Conservation (phyloP, 805 yeast species). For the Metschnikowia borealis region DNA sequence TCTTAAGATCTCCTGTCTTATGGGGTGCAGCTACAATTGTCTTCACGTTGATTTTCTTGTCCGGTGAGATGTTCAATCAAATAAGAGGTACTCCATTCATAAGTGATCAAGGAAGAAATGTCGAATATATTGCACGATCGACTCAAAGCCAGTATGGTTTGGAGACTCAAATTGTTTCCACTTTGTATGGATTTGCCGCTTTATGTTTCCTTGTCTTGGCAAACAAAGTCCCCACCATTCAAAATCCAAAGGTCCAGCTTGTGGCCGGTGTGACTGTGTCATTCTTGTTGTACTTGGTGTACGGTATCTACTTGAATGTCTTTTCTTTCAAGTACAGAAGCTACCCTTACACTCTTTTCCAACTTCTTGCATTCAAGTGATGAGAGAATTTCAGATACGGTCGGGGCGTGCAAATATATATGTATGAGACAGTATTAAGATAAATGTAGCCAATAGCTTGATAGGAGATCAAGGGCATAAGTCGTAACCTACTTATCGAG, state of each 20-base stretch:
- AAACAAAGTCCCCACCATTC: constrained; percentile 49
- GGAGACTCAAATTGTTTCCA: constrained; percentile 83
- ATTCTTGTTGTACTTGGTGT: constrained; percentile 48
- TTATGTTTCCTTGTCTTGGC: constrained; percentile 56
- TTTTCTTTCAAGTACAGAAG: constrained; percentile 69
- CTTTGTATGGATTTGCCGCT: constrained; percentile 67
- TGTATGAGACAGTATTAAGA: background rate
- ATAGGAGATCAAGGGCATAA: background rate
- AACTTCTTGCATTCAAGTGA: constrained; percentile 6
- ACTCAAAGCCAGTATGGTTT: constrained; percentile 66
- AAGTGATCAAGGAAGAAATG: constrained; percentile 6
- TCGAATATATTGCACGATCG: constrained; percentile 12
- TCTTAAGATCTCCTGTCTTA: constrained; percentile 50
- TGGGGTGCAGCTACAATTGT: constrained; percentile 75
- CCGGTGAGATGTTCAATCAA: constrained; percentile 92
- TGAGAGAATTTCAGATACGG: background rate
- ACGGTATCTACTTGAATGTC: constrained; percentile 59
- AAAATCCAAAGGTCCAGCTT: constrained; percentile 44
- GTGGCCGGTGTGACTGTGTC: constrained; percentile 45
- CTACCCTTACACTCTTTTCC: constrained; percentile 67
- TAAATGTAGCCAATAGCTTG: background rate
- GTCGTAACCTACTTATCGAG: background rate
- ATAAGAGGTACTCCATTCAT: constrained; percentile 63
- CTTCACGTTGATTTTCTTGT: constrained; percentile 62
- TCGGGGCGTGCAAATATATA: background rate